These are phyloP conservation scores for Hypoxylon sp. DNA, from an alignment of 2,329 filamentous ascomycete species.

Conservation along the genomic window DNA sequence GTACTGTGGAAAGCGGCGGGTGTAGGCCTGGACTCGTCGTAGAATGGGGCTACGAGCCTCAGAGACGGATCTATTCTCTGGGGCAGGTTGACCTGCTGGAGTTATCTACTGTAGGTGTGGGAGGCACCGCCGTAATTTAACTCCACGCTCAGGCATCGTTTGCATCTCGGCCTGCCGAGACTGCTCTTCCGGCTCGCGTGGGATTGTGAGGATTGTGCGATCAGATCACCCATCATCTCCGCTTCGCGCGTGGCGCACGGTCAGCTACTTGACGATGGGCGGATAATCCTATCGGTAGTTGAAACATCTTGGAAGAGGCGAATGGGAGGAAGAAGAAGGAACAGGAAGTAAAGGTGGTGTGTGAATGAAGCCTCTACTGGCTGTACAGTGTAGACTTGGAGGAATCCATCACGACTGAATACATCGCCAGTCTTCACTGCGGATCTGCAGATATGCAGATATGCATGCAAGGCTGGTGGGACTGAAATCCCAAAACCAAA, in stretches of 20 bases:
- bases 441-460: too few species aligned
- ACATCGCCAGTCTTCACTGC: too few species aligned
- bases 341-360: constrained; percentile 1
- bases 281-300: constrained; percentile 4
- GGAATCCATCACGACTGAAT: constrained; percentile 12
- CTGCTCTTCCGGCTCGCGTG: constrained; percentile 9
- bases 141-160: constrained; percentile 20
- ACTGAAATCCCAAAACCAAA: too few species aligned
- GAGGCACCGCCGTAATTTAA: too few species aligned
- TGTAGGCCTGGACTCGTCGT: too few species aligned
- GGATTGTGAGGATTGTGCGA: constrained; percentile 16
- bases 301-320: constrained; percentile 13
- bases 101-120: too few species aligned
- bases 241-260: constrained; percentile 19
- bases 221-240: constrained; percentile 31
- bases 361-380: constrained; percentile 14
- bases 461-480: too few species aligned
- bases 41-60: too few species aligned
- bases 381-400: constrained; percentile 6
- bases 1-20: constrained; percentile 2
- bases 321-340: constrained; percentile 1
- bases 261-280: constrained; percentile 23
- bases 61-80: too few species aligned
- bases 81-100: too few species aligned
- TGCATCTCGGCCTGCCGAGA: constrained; percentile 9